Base-by-base conservation (phyloP, 805 yeast species). In the Candida ulmi region DNA sequence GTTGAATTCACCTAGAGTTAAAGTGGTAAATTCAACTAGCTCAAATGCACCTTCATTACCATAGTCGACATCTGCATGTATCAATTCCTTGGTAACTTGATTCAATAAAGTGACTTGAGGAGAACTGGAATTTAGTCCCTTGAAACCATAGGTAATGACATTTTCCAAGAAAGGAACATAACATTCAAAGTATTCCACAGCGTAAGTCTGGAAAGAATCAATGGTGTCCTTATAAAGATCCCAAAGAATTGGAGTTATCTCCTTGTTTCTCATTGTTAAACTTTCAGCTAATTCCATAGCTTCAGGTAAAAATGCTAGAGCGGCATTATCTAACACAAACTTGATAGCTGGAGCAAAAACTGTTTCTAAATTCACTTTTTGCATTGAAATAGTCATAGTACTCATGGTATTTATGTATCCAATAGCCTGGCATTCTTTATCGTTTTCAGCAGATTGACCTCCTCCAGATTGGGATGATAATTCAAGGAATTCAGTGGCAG, bases 351-450 rank as follows among this genome's bases (percentile, higher is more conserved):
- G 84, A 12, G 68, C 55, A 44, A 83, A 71, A 6, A 72, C 72
- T 27, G 69, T 70, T 42, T 78, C 74, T 38, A 83, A 61, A 39
- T 69, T 68, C 8, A 68, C 78, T 28, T 67, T 66, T 3, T 79
- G 76, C 78, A 83, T 82, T 1, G 87, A 75, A 47, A 80, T 65
- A 8, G 81, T 68, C 67, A 85, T 83, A 0, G 91, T 82, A 15
- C 81, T 73, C 75, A 85, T 75, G 6, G 90, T 83, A 51, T 78
- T 79, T 40, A 84, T 56, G 29, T 82, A 63, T 2, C 88, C 87
- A 37, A 76, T 68, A 0, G 81, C 85, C 39, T 85, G 86, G 51
- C 74, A 69, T 41, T 81, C 82, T 53, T 81, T 82, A 44, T 81
- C 88, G 30, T 72, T 69, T 11, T 66, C 71, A 2, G 51, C 38